Evolutionary conservation across 2,329 filamentous ascomycete genomes (phyloP).

Genomic region (Aureobasidium subglaciale): DNA sequence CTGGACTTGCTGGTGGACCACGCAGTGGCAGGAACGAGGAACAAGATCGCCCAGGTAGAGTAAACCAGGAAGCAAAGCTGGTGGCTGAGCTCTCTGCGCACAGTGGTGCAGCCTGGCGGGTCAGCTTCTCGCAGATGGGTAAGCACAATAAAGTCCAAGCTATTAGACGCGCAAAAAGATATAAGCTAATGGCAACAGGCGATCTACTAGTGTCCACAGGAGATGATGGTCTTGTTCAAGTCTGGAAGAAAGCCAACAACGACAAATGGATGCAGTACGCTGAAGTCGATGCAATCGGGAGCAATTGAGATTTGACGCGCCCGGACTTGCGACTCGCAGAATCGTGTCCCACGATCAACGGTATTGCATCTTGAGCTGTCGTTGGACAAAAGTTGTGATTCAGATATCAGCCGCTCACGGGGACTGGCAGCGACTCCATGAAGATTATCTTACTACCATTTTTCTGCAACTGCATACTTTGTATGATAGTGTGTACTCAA

Average conservation of each 20-base stretch:
- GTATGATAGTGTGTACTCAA: too few relatives aligned
- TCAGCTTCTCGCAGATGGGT: constrained; percentile 54
- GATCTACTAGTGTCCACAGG: constrained; percentile 69
- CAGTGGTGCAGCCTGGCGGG: constrained; percentile 66
- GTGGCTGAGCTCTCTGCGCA: constrained; percentile 61
- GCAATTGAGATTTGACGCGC: constrained; percentile 10
- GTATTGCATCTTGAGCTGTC: background rate
- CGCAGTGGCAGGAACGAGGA: constrained; percentile 47
- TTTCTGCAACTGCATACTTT: too few relatives aligned
- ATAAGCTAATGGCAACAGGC: constrained; percentile 46
- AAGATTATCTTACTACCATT: too few relatives aligned
- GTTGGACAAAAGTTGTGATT: too few relatives aligned
- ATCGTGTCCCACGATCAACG: background rate
- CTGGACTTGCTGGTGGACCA: constrained; percentile 42
- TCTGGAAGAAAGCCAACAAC: constrained; percentile 44
- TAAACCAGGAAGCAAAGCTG: constrained; percentile 56
- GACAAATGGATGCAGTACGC: constrained; percentile 44
- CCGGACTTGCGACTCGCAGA: background rate
- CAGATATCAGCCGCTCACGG: too few relatives aligned
- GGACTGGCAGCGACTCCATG: too few relatives aligned
- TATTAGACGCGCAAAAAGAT: background rate
- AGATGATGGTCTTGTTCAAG: constrained; percentile 58
- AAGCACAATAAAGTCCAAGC: too few relatives aligned
- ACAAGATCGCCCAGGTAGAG: constrained; percentile 53
- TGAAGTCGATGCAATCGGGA: constrained; percentile 35